Evolutionary conservation across 1,284 basidiomycete species (phyloP), one percentile per base, ranked within the genome.

Genomic region (Lentinula novae-zelandiae): DNA sequence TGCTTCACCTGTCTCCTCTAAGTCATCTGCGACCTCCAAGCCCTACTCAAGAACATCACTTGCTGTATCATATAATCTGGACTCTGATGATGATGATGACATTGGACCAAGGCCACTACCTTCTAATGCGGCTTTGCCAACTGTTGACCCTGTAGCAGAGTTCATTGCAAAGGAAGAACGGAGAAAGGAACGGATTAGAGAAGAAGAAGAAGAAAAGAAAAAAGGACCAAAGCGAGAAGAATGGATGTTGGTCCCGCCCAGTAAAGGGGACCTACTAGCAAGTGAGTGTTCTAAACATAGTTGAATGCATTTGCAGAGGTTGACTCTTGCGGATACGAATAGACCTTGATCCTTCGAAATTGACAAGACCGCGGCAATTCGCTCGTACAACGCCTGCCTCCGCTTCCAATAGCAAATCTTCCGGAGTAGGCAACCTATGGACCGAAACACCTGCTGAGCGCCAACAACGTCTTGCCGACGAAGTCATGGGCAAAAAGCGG

Each of bases 161-260:
- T 95, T 96, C 66, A 73, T 92, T 67, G 93, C 92, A 69, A 80
- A 83, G 55, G 95, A 97, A 72, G 90, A 92, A 69, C 80, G 84
- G 62, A 49, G 56, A 63, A 77, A 84, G 63, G 84, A 88, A 68
- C 76, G 84, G 55, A 75, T 84, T 36, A 88, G 92, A 78, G 88
- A 84, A 60, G 60, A 89, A 86, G 89, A 91, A 77, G 85, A 84
- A 13, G 76, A 77, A 15, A 86, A 89, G 67, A 89, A 89, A 5
- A 91, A 93, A 72, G 83, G 83, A 49, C 76, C 84, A 34, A 79
- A 93, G 71, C 84, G 95, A 58, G 93, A 96, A 38, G 93, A 95
- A 71, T 97, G 95, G 95, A 97, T 97, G 95, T 80, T 96, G 42
- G 88, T 91, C 0, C 95, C 95, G 1, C 95, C 95, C 0, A 85